Conservation (phyloP, 352 stramenopile genomes). For the Globisporangium lucens region DNA sequence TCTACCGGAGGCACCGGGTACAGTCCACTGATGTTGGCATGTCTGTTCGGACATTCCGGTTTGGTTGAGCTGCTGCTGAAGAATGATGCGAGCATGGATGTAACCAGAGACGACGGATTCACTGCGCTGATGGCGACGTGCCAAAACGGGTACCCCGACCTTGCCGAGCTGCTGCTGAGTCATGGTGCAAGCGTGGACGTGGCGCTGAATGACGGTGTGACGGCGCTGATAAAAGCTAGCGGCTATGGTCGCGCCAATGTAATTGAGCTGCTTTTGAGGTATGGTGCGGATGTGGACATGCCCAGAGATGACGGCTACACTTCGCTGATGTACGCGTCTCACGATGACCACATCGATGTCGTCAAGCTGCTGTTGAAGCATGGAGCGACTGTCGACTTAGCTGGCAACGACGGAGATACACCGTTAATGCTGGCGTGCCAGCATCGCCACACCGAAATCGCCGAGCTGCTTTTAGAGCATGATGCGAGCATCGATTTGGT, state of each 20-base stretch:
- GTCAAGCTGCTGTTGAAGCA: slow-evolving; percentile 4
- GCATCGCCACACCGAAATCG: not conserved
- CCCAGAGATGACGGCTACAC: slow-evolving; percentile 1
- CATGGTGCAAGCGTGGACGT: not conserved
- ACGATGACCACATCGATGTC: not conserved
- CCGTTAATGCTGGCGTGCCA: not conserved
- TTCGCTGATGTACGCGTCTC: slow-evolving; percentile 6
- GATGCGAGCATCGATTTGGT: not conserved
- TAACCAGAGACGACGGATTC: not conserved
- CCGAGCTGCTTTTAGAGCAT: not conserved
- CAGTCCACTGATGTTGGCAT: not conserved
- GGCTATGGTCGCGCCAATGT: not conserved
- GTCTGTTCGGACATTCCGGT: not conserved
- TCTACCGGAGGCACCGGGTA: not conserved
- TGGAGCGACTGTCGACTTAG: not conserved
- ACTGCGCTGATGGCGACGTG: not conserved
- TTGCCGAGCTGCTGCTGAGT: not conserved
- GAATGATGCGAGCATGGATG: not conserved
- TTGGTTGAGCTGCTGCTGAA: not conserved
- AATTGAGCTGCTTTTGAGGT: not conserved
- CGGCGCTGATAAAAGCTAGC: slow-evolving; percentile 4
- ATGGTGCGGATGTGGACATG: not conserved
- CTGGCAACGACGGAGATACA: slow-evolving; percentile 2
- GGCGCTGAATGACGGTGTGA: not conserved
- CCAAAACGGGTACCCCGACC: not conserved